Conservation (phyloP, 2,329 filamentous ascomycete species). For the Cordyceps fumosorosea region DNA sequence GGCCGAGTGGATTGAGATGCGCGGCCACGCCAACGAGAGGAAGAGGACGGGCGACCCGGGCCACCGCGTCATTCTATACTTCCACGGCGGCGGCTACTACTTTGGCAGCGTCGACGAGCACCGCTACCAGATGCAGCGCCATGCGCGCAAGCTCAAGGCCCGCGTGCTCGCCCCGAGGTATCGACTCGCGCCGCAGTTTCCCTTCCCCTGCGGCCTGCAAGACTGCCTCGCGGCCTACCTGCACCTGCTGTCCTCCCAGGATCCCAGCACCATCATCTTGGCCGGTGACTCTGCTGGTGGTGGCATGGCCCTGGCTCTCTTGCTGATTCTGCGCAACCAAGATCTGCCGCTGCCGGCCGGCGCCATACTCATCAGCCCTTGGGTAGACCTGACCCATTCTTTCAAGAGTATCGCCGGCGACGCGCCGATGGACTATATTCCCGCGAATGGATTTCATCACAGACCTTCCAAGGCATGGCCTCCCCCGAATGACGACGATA, state of each 20-base stretch:
- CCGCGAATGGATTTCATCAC: conserved; percentile 79
- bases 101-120: conserved; percentile 96
- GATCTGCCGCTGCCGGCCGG: conserved; percentile 81
- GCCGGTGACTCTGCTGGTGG: conserved; percentile 92
- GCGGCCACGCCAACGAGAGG: conserved; percentile 61
- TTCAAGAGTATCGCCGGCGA: conserved; percentile 81
- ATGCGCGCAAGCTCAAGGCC: conserved; percentile 89
- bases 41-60: conserved; percentile 53
- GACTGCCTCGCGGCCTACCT: conserved; percentile 88
- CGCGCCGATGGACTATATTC: conserved; percentile 78
- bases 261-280: conserved; percentile 75
- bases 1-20: conserved; percentile 97
- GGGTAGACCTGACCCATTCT: conserved; percentile 92
- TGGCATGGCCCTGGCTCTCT: conserved; percentile 76
- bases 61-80: conserved; percentile 81
- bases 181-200: conserved; percentile 84
- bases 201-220: conserved; percentile 86
- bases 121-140: conserved; percentile 94
- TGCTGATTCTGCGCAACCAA: conserved; percentile 77
- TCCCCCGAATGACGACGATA: conserved; percentile 74
- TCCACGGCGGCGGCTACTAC: conserved; percentile 92
- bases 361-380: conserved; percentile 84
- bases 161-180: conserved; percentile 83
- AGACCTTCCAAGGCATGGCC: conserved; percentile 90
- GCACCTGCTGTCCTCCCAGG: conserved; percentile 68